Conservation (phyloP, 495 filamentous ascomycete species). For the Penicillium coprophilum region DNA sequence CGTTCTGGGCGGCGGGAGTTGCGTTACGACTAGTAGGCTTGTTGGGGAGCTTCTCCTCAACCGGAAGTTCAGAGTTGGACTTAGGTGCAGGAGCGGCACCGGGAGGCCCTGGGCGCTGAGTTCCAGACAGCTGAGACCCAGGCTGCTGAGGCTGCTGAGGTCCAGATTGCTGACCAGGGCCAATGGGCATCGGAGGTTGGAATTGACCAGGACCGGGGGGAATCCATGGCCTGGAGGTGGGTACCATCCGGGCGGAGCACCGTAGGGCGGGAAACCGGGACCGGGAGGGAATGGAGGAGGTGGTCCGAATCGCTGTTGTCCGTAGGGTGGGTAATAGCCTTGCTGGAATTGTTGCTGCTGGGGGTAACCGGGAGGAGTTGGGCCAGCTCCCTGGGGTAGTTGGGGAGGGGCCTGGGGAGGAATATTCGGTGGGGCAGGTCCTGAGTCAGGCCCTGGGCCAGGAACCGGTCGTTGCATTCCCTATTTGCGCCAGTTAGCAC, state of each 20-base stretch:
- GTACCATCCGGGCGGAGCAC: slow-evolving; percentile 73
- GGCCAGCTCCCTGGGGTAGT: slow-evolving; percentile 45
- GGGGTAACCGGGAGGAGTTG: slow-evolving; percentile 48
- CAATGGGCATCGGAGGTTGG: slow-evolving; percentile 51
- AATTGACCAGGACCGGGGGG: slow-evolving; percentile 62
- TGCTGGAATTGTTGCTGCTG: slow-evolving; percentile 52
- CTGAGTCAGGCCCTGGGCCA: slow-evolving; percentile 23
- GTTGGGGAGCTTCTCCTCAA: slow-evolving; percentile 36
- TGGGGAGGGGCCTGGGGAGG: slow-evolving; percentile 41
- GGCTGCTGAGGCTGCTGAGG: slow-evolving; percentile 31
- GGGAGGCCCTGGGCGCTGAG: slow-evolving; percentile 40
- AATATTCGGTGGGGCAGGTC: slow-evolving; percentile 39
- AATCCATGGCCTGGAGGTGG: slow-evolving; percentile 79
- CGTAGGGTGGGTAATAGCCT: slow-evolving; percentile 51
- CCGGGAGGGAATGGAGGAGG: slow-evolving; percentile 62
- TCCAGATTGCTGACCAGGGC: slow-evolving; percentile 51
- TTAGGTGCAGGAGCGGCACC: slow-evolving; percentile 33
- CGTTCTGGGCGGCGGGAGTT: slow-evolving; percentile 42
- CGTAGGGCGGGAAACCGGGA: slow-evolving; percentile 46
- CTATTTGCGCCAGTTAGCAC: slow-evolving; percentile 35
- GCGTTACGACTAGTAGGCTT: slow-evolving; percentile 38
- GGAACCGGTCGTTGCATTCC: slow-evolving; percentile 38
- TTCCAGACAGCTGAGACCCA: slow-evolving; percentile 42
- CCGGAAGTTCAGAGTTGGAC: slow-evolving; percentile 45
- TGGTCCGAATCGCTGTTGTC: slow-evolving; percentile 56